Conservation (phyloP, 2,329 filamentous ascomycete genomes). For the Aspergillus ibericus region DNA sequence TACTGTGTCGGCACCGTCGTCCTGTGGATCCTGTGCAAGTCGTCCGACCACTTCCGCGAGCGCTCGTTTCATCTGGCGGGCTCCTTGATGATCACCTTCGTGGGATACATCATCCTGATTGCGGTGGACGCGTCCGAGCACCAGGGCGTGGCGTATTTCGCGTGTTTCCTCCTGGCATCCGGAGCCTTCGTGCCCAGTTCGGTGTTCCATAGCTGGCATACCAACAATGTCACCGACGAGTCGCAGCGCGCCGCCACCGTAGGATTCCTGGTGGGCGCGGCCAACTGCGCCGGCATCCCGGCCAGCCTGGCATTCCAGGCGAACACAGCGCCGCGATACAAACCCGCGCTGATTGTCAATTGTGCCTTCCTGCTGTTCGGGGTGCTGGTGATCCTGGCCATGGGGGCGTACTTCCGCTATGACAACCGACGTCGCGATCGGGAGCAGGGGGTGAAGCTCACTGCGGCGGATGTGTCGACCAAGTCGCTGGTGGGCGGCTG, state of each 20-base stretch:
- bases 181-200: slow-evolving; percentile 12
- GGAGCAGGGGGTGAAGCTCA: slow-evolving; percentile 8
- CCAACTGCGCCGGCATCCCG: slow-evolving; percentile 16
- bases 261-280: slow-evolving; percentile 14
- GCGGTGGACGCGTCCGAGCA: slow-evolving; percentile 9
- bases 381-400: slow-evolving; percentile 5
- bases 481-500: slow-evolving; percentile 8
- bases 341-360: slow-evolving; percentile 13
- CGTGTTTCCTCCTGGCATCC: slow-evolving; percentile 11
- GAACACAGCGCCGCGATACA: slow-evolving; percentile 10
- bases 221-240: slow-evolving; percentile 12
- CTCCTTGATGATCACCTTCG: slow-evolving; percentile 14
- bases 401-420: slow-evolving; percentile 12
- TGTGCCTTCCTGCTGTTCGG: slow-evolving; percentile 8
- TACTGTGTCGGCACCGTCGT: slow-evolving; percentile 70
- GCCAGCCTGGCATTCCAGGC: slow-evolving; percentile 14
- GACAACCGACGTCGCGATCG: slow-evolving; percentile 11
- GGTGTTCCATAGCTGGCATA: slow-evolving; percentile 17
- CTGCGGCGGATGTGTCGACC: slow-evolving; percentile 11
- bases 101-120: slow-evolving; percentile 17
- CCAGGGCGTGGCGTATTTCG: slow-evolving; percentile 13
- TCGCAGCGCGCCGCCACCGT: slow-evolving; percentile 9
- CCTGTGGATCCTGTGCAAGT: slow-evolving; percentile 68
- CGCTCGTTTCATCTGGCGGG: slow-evolving; percentile 19
- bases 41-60: slow-evolving; percentile 29